A percentile compares a stretch with the other conserved stretches of the same genome.
These are phyloP conservation scores for Erodium maritimum DNA, from an alignment of 345 rosid species.

Conservation along the genomic window DNA sequence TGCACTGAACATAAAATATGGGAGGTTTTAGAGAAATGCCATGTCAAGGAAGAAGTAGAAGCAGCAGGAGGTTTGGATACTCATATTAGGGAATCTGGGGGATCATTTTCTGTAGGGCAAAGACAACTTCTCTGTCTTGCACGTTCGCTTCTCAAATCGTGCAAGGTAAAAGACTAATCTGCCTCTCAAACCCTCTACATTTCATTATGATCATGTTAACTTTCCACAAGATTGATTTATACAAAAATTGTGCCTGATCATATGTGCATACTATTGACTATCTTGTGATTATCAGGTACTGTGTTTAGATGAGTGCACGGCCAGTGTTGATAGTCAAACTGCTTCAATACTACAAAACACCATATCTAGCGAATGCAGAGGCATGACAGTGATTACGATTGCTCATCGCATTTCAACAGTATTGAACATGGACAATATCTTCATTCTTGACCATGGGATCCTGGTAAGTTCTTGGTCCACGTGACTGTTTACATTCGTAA, in stretches of 20 bases:
- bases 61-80: constrained; percentile 64
- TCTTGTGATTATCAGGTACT: constrained; percentile 37
- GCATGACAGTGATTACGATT: constrained; percentile 71
- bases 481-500: background rate
- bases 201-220: background rate
- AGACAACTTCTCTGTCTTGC: constrained; percentile 90
- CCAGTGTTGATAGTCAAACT: constrained; percentile 63
- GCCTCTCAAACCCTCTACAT: background rate
- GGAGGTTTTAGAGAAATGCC: constrained; percentile 62
- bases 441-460: constrained; percentile 57
- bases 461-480: constrained; percentile 23
- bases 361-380: constrained; percentile 56
- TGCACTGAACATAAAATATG: constrained; percentile 51
- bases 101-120: constrained; percentile 74
- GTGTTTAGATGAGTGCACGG: constrained; percentile 93
- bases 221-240: background rate
- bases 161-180: constrained; percentile 35
- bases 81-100: constrained; percentile 51
- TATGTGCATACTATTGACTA: background rate
- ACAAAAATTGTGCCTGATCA: no score
- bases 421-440: constrained; percentile 52
- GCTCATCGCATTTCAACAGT: constrained; percentile 93
- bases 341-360: constrained; percentile 60
- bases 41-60: constrained; percentile 70
- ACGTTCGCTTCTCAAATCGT: constrained; percentile 79